Percentiles rank a stretch among this genome's conserved stretches.
Conservation (phyloP, 2,329 filamentous ascomycete genomes). For the Knufia fluminis region DNA sequence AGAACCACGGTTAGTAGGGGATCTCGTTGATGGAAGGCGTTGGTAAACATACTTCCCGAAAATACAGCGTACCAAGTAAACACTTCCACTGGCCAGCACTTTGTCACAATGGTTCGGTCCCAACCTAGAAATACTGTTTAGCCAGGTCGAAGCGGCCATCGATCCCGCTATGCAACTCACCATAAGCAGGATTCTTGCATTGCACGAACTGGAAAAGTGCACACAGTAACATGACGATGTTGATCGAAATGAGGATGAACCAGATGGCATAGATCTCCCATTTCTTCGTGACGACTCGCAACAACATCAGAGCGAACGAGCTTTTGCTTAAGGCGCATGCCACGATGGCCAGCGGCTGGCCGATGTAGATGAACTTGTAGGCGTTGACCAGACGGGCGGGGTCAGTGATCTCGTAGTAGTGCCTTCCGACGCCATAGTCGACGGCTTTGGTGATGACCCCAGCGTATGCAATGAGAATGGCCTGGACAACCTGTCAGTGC, state of each 20-base stretch:
- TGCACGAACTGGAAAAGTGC: constrained; percentile 11
- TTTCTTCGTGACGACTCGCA: constrained; percentile 28
- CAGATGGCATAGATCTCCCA: constrained; percentile 33
- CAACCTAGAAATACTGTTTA: constrained; percentile 14
- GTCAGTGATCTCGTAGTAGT: constrained; percentile 8
- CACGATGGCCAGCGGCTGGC: constrained; percentile 30
- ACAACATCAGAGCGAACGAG: constrained; percentile 33
- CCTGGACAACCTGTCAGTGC: neutral
- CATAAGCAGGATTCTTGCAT: constrained; percentile 20
- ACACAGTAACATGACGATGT: constrained; percentile 18
- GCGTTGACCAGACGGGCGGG: constrained; percentile 21
- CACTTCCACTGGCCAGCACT: constrained; percentile 13
- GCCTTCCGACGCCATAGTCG: constrained; percentile 29
- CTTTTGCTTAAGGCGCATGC: constrained; percentile 34
- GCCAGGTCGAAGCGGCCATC: too few species aligned
- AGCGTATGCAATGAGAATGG: constrained; percentile 22
- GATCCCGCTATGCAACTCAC: neutral
- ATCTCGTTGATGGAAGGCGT: neutral
- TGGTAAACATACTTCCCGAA: constrained; percentile 16
- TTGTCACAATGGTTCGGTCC: constrained; percentile 16
- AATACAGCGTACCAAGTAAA: constrained; percentile 13
- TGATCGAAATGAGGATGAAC: constrained; percentile 23
- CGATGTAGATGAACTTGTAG: constrained; percentile 24
- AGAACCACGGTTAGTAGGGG: neutral
- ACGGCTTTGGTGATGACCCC: constrained; percentile 27